phyloP scores from a whole-genome alignment of 2,329 filamentous ascomycete species.

The Mariannaea sp. region DNA sequence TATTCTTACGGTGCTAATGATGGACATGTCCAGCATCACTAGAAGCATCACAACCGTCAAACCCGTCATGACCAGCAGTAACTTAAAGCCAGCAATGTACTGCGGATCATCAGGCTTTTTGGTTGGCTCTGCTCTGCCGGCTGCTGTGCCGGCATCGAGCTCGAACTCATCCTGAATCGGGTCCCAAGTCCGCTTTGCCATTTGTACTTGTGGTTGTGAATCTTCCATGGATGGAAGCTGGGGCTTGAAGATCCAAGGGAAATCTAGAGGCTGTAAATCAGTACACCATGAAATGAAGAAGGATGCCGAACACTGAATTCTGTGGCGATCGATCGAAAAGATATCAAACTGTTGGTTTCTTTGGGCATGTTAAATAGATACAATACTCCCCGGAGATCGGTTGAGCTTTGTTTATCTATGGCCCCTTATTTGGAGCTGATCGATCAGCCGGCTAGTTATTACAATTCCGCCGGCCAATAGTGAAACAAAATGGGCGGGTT shows the following conservation, averaged over 20 bases:
- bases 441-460: not conserved
- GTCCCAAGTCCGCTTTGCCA: not conserved
- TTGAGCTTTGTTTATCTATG: not conserved
- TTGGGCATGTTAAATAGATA: no score
- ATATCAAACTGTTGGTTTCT: no score
- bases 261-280: no score
- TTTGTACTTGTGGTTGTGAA: not conserved
- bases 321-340: no score
- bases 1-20: conserved; percentile 52
- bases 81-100: conserved; percentile 34
- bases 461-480: not conserved
- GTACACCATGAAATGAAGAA: no score
- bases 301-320: no score
- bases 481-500: not conserved
- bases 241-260: no score
- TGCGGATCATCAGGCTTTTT: not conserved
- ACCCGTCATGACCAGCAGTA: conserved; percentile 38
- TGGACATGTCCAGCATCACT: conserved; percentile 54
- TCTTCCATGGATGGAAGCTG: not conserved
- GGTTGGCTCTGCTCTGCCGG: not conserved
- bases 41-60: conserved; percentile 49
- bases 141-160: not conserved
- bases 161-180: not conserved
- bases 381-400: no score
- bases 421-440: not conserved